A percentile compares a stretch with the other conserved stretches of the same genome.
phyloP scores from a whole-genome alignment of 345 rosid species.

The Populus simonii region DNA sequence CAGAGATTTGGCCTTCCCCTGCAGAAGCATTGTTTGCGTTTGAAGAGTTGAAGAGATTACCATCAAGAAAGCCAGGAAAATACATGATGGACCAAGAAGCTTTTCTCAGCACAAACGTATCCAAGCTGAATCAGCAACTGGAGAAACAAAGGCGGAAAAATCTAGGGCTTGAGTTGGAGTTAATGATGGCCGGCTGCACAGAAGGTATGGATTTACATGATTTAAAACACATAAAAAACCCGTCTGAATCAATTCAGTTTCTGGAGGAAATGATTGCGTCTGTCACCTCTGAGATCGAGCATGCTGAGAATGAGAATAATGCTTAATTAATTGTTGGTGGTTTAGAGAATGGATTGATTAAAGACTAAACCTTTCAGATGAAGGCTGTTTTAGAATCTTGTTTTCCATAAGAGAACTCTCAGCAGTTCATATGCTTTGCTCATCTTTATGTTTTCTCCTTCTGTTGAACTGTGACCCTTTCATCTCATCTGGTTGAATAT shows the following conservation, averaged over 20 bases:
- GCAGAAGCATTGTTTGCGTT: constrained; percentile 18
- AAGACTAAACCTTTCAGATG: neutral
- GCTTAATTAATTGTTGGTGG: neutral
- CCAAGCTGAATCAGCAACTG: constrained; percentile 10
- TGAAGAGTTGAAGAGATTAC: constrained; percentile 20
- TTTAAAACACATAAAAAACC: constrained; percentile 7
- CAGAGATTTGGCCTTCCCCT: constrained; percentile 43
- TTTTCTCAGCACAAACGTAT: constrained; percentile 14
- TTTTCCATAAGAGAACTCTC: neutral
- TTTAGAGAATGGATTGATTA: neutral
- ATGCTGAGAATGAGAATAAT: neutral
- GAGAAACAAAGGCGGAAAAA: constrained; percentile 25
- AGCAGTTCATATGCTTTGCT: neutral
- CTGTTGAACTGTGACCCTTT: no score
- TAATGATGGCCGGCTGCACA: constrained; percentile 3
- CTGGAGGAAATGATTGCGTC: constrained; percentile 18
- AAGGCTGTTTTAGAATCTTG: neutral
- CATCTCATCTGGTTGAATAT: no score
- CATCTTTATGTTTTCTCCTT: no score
- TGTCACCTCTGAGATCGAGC: constrained; percentile 9
- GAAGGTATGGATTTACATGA: neutral
- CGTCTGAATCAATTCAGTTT: constrained; percentile 6
- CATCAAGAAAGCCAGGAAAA: constrained; percentile 29
- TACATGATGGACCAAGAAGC: constrained; percentile 39
- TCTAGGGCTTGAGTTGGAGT: constrained; percentile 28